These are phyloP conservation scores for Trichoderma lentiforme DNA, from an alignment of 2,329 filamentous ascomycete species.

Conservation along the genomic window DNA sequence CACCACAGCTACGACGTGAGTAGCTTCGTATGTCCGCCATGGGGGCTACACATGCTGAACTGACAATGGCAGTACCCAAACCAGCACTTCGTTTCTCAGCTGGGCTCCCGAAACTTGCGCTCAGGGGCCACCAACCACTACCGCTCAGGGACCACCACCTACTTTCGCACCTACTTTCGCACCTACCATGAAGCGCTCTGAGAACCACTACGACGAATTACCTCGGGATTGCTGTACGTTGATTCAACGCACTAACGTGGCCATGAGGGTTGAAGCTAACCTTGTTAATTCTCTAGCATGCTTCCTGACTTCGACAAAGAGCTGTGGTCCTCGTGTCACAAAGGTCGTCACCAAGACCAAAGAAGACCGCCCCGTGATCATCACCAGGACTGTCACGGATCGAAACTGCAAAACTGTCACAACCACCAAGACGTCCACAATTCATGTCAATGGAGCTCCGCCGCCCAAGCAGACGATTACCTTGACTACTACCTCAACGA, in stretches of 20 bases:
- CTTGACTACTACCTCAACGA: background rate
- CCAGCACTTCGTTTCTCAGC: background rate
- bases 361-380: background rate
- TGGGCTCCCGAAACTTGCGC: background rate
- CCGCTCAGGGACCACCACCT: background rate
- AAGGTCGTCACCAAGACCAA: background rate
- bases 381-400: background rate
- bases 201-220: background rate
- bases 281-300: background rate
- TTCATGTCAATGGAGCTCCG: background rate
- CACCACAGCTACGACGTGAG: background rate
- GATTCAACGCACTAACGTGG: background rate
- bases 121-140: background rate
- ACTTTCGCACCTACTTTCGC: background rate
- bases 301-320: background rate
- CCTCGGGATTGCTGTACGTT: background rate
- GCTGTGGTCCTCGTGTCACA: background rate
- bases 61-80: background rate
- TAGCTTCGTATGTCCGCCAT: background rate
- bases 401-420: background rate
- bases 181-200: background rate
- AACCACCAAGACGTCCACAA: background rate
- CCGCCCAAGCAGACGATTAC: background rate
- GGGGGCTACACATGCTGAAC: background rate
- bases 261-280: background rate